Conservation (phyloP, 495 filamentous ascomycete genomes). For the Cercophora scortea region DNA sequence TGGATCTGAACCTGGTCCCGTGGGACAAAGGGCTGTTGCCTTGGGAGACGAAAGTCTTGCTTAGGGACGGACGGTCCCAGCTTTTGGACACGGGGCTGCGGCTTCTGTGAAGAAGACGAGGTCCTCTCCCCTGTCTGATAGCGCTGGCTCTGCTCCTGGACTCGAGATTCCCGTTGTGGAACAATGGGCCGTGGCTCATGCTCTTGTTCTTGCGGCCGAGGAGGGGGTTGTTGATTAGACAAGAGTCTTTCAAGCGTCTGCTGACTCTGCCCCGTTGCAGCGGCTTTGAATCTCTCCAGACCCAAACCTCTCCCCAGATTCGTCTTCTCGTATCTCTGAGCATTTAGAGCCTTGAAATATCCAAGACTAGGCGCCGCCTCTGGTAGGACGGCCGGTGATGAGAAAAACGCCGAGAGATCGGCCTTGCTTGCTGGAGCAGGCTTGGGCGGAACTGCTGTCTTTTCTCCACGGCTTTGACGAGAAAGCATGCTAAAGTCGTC, state of each 20-base stretch:
- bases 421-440: conserved; percentile 15
- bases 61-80: too few relatives aligned
- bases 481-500: conserved; percentile 31
- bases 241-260: conserved; percentile 4
- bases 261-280: background rate
- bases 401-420: conserved; percentile 39
- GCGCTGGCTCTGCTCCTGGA: conserved; percentile 5
- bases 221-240: conserved; percentile 3
- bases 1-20: conserved; percentile 6
- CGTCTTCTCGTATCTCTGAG: background rate
- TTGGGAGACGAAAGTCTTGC: conserved; percentile 1
- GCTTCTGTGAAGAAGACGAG: too few relatives aligned
- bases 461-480: conserved; percentile 4
- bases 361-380: conserved; percentile 2
- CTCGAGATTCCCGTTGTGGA: conserved; percentile 20
- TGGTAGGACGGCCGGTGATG: conserved; percentile 36
- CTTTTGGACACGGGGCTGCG: too few relatives aligned
- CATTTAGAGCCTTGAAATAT: conserved; percentile 1
- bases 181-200: conserved; percentile 8
- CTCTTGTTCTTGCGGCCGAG: background rate
- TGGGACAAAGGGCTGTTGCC: conserved; percentile 13
- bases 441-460: background rate
- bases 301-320: background rate
- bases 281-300: background rate
- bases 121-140: too few relatives aligned